Base-by-base conservation (phyloP, 345 rosid species). In the Hibiscus syriacus region DNA sequence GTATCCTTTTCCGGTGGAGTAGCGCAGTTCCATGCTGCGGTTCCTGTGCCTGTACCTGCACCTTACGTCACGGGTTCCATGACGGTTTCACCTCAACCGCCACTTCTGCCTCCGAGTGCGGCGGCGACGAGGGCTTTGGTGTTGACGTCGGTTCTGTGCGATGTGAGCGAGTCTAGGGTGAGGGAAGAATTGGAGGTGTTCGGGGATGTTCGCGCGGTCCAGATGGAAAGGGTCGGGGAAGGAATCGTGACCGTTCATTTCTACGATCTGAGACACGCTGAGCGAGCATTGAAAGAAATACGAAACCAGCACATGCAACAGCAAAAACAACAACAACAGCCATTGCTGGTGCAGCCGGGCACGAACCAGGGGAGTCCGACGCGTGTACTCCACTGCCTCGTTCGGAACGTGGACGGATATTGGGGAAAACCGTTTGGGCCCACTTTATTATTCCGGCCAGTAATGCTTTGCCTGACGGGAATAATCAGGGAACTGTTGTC, bases 401-500 rank as follows among this genome's bases (percentile, higher is more conserved):
- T 49, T 26, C 71, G 60, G 82, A 78, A 77, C 82, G 69, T 76
- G 92, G 96, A n/a, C 76, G 83, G 11, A 55, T 84, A 12, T 82
- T 81, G 0, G 89, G 91, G 1, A 74, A 73, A 38, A 67, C 82
- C 0, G 82, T 86, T 3, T 89, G 92, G 91, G 91, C 96, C 39
- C 86, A 89, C 75, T 94, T 79, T 70, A 75, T 77, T 12, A 67
- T 91, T 39, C 95, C 99, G 57, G 69, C 84, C 6, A 66, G 79
- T 41, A 83, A 76, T 65, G 85, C 82, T 5, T 73, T 87, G n/a
- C 84, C 85, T 6, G 84, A 85, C 22, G 97, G 95, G 20, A 79
- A 76, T 63, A 94, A 94, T 69, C 99, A 94, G 76, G 99, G 99
- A 32, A 87, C 95, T 0, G 75, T 94, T 0, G 96, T 94, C 16